Percentiles rank a stretch among this genome's conserved stretches.
Evolutionary conservation across 305 asterid genomes (phyloP).

Genomic region (Fraxinus nigra): DNA sequence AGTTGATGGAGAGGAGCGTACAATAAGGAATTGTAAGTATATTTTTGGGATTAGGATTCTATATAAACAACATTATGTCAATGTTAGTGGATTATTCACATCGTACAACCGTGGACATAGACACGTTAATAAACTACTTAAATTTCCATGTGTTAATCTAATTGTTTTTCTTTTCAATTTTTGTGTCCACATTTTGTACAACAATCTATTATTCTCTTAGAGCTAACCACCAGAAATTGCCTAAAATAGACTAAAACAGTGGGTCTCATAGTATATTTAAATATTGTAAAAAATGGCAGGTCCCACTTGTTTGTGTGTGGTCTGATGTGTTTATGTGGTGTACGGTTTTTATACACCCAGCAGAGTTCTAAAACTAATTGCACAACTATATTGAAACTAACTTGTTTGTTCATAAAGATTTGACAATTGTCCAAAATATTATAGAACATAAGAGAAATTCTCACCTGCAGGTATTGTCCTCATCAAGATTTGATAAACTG

Average conservation of each 20-base stretch:
- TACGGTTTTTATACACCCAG: no score
- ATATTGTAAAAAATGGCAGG: no score
- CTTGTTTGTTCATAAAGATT: no score
- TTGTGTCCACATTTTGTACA: background rate
- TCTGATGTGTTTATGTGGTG: no score
- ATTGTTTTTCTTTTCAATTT: no score
- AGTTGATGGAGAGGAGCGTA: background rate
- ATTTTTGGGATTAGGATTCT: background rate
- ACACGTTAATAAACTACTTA: no score
- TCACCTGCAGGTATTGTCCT: slow-evolving; percentile 18
- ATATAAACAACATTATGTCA: background rate
- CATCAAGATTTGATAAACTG: slow-evolving; percentile 49
- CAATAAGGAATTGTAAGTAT: background rate
- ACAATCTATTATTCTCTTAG: background rate
- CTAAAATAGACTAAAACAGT: no score
- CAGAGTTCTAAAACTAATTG: background rate
- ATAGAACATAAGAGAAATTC: background rate
- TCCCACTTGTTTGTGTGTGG: no score
- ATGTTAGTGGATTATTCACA: background rate
- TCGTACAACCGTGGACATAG: background rate
- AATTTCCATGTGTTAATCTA: no score
- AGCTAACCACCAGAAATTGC: no score
- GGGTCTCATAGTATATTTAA: no score
- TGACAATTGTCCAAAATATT: background rate
- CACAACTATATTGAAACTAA: background rate